Percentiles rank a stretch among this genome's conserved stretches.
These are phyloP conservation scores for Avicennia marina DNA, from an alignment of 257 asterid species.

Conservation along the genomic window DNA sequence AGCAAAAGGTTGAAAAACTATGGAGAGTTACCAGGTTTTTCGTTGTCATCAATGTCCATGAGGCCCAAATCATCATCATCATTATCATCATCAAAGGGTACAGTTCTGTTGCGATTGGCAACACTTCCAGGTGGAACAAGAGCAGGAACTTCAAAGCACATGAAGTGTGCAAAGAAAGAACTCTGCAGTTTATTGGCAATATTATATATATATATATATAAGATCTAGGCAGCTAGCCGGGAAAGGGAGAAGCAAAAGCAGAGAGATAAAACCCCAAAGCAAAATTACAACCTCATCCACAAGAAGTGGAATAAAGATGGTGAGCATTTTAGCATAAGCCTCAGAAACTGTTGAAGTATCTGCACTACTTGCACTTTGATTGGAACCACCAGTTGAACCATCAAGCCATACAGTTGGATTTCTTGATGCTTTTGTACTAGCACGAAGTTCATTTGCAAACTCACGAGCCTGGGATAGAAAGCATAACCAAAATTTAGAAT, in stretches of 20 bases:
- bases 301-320: slow-evolving; percentile 90
- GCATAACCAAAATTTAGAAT: too few species aligned
- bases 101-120: slow-evolving; percentile 57
- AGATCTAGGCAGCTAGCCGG: slow-evolving; percentile 8
- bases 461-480: slow-evolving; percentile 76
- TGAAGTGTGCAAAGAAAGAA: slow-evolving; percentile 96
- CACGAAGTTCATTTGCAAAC: slow-evolving; percentile 98
- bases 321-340: slow-evolving; percentile 95
- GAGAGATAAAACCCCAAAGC: slow-evolving; percentile 16
- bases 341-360: slow-evolving; percentile 96
- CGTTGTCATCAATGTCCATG: slow-evolving; percentile 86
- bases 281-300: slow-evolving; percentile 83
- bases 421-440: slow-evolving; percentile 90
- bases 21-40: slow-evolving; percentile 53
- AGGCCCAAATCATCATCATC: slow-evolving; percentile 91
- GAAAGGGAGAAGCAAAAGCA: slow-evolving; percentile 14
- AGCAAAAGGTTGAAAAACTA: slow-evolving; percentile 14
- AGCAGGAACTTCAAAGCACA: slow-evolving; percentile 99
- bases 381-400: slow-evolving; percentile 88
- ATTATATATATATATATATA: too few species aligned
- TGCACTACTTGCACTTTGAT: slow-evolving; percentile 66
- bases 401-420: slow-evolving; percentile 98
- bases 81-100: slow-evolving; percentile 44
- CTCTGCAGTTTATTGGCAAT: slow-evolving; percentile 50
- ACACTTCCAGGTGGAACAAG: slow-evolving; percentile 86